Base-by-base conservation (phyloP, 345 rosid genomes). In the Brassica incana region DNA sequence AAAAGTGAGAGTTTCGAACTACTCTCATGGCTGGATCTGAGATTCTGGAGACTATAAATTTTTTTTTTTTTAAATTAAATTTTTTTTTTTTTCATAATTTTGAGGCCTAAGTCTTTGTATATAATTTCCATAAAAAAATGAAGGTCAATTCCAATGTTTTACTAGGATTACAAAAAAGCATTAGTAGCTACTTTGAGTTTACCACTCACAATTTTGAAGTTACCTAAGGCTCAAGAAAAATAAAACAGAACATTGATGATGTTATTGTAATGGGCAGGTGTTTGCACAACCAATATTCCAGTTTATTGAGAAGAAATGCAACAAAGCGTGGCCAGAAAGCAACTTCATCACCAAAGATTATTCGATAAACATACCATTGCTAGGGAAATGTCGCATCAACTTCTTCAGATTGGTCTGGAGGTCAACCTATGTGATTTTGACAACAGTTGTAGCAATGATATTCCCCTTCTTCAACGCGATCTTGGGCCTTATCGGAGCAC, bases 391-490 rank as follows among this genome's bases (percentile, higher is more conserved):
- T 78, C 67, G 85, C n/a, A 5, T 90, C 79, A 95, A 88, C 84
- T 50, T 76, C 45, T 90, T 90, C 81, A 87, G 94, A 73, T 8
- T 95, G 70, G 85, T 84, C 29, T 95, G 97, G 97, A 88, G 99
- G 78, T 87, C 94, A 1, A 3, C 30, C 7, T 95, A 88, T 12
- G 99, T 95, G 33, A 73, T 89, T 0, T n/a, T 87, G 15, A 85
- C 95, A 5, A 84, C 94, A 2, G 29, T 92, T 6, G 0, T 89
- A 4, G 99, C 99, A 45, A 92, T 91, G 97, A 78, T 89, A 33
- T 83, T 95, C 54, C 99, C 99, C 0, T 92, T 95, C 90, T 95
- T 95, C 93, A 95, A 91, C 35, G 88, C 87, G 59, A 86, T 92
- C 69, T 65, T 92, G 56, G 97, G 97, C 8, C 88, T 95, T 14